A percentile compares a stretch with the other conserved stretches of the same genome.
Evolutionary conservation across 495 filamentous ascomycete genomes (phyloP).

Genomic region (Penicillium waksmanii): DNA sequence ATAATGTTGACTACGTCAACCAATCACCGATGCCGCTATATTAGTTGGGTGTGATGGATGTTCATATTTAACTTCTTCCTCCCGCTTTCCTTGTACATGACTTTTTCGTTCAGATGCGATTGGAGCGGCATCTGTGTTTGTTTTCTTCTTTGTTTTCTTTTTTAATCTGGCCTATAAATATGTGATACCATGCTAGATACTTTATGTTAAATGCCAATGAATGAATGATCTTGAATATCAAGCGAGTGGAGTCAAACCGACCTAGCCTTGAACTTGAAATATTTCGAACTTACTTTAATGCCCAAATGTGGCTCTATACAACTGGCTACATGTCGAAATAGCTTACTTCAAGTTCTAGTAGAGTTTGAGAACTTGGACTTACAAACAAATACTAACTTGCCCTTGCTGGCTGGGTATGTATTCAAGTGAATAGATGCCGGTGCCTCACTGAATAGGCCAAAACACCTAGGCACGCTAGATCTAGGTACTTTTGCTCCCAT

Average conservation of each 20-base stretch:
- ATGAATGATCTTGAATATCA: conserved; percentile 1
- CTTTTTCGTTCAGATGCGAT: not conserved
- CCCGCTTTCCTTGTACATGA: not conserved
- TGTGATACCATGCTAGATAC: conserved; percentile 5
- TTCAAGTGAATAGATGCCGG: too few species aligned
- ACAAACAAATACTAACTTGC: too few species aligned
- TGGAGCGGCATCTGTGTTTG: not conserved
- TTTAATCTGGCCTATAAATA: not conserved
- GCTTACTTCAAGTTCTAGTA: too few species aligned
- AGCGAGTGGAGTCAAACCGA: not conserved
- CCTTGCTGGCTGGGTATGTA: too few species aligned
- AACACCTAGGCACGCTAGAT: too few species aligned
- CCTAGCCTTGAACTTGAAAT: too few species aligned
- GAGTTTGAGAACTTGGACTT: too few species aligned
- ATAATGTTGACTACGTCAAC: conserved; percentile 41
- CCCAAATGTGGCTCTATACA: too few species aligned
- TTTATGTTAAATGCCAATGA: conserved; percentile 8
- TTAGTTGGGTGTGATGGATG: conserved; percentile 6
- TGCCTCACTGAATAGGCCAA: too few species aligned
- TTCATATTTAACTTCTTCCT: not conserved
- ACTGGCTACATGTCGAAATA: too few species aligned
- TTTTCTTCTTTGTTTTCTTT: not conserved
- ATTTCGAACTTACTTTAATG: too few species aligned
- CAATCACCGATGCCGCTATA: conserved; percentile 35
- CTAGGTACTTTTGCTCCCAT: too few species aligned